phyloP scores from a whole-genome alignment of 2,329 filamentous ascomycete species.

The Chaetomiaceae sp. region DNA sequence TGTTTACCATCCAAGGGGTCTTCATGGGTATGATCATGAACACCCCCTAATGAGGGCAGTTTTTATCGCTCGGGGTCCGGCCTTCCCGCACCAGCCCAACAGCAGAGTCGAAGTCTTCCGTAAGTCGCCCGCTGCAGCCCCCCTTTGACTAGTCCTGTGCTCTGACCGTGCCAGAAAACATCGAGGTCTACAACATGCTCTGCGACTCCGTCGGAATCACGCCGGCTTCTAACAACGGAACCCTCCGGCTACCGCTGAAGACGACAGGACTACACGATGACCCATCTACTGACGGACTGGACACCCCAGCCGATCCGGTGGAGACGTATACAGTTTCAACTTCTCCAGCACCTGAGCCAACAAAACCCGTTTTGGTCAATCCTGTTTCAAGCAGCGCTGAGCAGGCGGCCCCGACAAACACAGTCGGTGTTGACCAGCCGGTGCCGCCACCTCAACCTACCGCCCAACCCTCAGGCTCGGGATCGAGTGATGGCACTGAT shows the following conservation, averaged over 20 bases:
- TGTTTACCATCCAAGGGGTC: slow-evolving; percentile 72
- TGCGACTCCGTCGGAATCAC: slow-evolving; percentile 77
- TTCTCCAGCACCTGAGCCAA: not conserved
- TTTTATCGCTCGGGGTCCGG: slow-evolving; percentile 86
- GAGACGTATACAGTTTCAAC: slow-evolving; percentile 27
- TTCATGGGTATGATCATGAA: slow-evolving; percentile 94
- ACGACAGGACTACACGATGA: slow-evolving; percentile 60
- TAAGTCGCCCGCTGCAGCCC: slow-evolving; percentile 46
- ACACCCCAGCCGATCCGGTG: slow-evolving; percentile 52
- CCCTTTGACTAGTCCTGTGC: slow-evolving; percentile 21
- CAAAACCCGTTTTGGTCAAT: slow-evolving; percentile 15
- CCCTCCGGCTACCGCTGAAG: slow-evolving; percentile 66
- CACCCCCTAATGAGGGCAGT: slow-evolving; percentile 95
- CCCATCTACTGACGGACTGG: slow-evolving; percentile 39
- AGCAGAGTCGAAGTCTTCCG: slow-evolving; percentile 77
- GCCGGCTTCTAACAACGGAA: slow-evolving; percentile 82
- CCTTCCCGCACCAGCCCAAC: slow-evolving; percentile 81
- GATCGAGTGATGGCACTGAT: not conserved
- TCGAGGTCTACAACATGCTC: slow-evolving; percentile 89
- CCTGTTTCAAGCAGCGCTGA: slow-evolving; percentile 18
- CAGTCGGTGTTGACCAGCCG: slow-evolving; percentile 27
- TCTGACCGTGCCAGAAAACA: slow-evolving; percentile 66
- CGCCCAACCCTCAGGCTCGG: slow-evolving; percentile 14
- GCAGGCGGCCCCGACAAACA: slow-evolving; percentile 17
- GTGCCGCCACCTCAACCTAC: slow-evolving; percentile 24